Base-by-base conservation (phyloP, 1,284 basidiomycete species). In the Trichosporon inkin region DNA sequence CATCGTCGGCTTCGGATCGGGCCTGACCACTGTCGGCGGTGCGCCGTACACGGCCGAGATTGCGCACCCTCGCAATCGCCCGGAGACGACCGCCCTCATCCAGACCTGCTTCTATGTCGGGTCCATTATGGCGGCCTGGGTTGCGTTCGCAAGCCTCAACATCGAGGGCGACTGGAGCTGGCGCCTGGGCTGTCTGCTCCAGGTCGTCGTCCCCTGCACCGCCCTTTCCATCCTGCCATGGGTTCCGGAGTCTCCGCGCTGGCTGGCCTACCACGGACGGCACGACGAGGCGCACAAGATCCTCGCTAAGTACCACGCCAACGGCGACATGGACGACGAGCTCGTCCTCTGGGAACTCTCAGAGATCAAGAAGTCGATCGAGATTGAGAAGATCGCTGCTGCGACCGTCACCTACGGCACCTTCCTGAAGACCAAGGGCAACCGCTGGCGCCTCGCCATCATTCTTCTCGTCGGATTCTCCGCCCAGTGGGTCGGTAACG, bases 231-330 rank as follows among this genome's bases (percentile, higher is more conserved):
- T 24, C 1, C n/a, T 63, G 39, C 62, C 66, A 8, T 73, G 73
- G 62, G 61, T 68, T 22, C 65, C 68, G 55, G 73, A 75, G 37
- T 73, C 72, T 7, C 73, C 75, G 0, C 68, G 76, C 10, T 78
- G 70, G 70, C 66, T 78, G 20, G 58, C 76, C n/a, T 53, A 63
- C 11, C 35, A 64, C 6, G 71, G 68, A 13, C 55, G 67, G 1
- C 3, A 14, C 0, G 71, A 71, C 2, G 64, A 75, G 14, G 76
- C 76, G 2, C 58, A 63, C 28, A 7, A 32, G 49, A 65, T 69
- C 51, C 71, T 69, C 57, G 74, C 58, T 34, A 57, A 52, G 49
- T 52, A 52, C 37, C 87, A 88, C 71, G 84, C 84, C 5, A 82
- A 63, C 28, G 72, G 71, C 6, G 66, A 75, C 56, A 19, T 40